A percentile compares a stretch with the other conserved stretches of the same genome.
Conservation (phyloP, 495 filamentous ascomycete species). For the Xylaria telfairii region DNA sequence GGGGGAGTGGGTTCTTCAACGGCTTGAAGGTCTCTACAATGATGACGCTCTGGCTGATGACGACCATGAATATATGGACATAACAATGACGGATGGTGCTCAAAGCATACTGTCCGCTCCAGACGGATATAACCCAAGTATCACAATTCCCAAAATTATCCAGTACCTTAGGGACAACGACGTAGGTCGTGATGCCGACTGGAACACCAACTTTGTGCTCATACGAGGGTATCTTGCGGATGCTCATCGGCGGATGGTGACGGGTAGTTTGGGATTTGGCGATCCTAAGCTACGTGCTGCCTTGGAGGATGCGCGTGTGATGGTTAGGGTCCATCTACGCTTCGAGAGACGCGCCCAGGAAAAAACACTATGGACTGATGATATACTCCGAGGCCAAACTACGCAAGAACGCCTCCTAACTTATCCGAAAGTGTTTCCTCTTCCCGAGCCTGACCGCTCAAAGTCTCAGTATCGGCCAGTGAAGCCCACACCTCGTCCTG, state of each 20-base stretch:
- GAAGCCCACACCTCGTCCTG: slow-evolving; percentile 15
- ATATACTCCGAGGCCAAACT: slow-evolving; percentile 19
- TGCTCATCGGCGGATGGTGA: slow-evolving; percentile 23
- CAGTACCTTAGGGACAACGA: slow-evolving; percentile 36
- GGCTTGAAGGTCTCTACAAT: slow-evolving; percentile 17
- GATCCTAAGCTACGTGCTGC: slow-evolving; percentile 14
- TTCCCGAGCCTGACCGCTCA: slow-evolving; percentile 20
- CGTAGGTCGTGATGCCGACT: slow-evolving; percentile 20
- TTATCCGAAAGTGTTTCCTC: slow-evolving; percentile 26
- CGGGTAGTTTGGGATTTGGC: slow-evolving; percentile 34
- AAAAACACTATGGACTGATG: slow-evolving; percentile 31
- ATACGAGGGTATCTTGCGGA: slow-evolving; percentile 31
- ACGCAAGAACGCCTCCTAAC: slow-evolving; percentile 30
- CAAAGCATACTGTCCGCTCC: not conserved
- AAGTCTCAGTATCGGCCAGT: slow-evolving; percentile 30
- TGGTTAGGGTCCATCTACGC: slow-evolving; percentile 27
- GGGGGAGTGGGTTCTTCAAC: not conserved
- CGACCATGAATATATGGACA: not conserved
- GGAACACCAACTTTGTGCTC: slow-evolving; percentile 15
- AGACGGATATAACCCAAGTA: slow-evolving; percentile 14
- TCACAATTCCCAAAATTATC: slow-evolving; percentile 27
- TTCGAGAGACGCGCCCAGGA: slow-evolving; percentile 11
- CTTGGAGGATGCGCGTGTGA: slow-evolving; percentile 30
- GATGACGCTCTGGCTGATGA: not conserved
- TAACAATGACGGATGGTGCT: not conserved